Evolutionary conservation across 371 early-diverging fungal species (phyloP), one percentile per base, ranked within the genome.

Genomic region (Rhizopus stolonifer): DNA sequence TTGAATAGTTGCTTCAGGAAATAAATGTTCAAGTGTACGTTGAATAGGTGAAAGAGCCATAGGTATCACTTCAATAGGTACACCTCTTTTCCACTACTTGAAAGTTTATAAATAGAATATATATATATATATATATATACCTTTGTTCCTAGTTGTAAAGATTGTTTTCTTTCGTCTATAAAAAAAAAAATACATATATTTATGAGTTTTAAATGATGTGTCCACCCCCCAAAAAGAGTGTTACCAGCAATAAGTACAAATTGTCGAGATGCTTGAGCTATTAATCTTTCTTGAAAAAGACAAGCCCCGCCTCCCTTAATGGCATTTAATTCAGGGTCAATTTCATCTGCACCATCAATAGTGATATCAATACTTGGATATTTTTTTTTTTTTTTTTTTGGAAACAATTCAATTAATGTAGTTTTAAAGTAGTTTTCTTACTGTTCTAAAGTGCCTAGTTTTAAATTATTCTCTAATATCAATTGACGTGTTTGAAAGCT

Each of bases 281-380:
- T 91, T 8, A 94, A 75, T 72, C 90, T 94, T 65, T 96, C 96
- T 61, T 91, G 93, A 60, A 94, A 73, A 25, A 91, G 92, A 54
- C 93, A 93, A 8, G 79, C 96, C 33, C 96, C 95, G 15, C 96
- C 95, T 11, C 96, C 95, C 72, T 96, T 96, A 66, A 96, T 95
- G 26, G 86, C 87, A 65, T 94, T 91, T 49, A 91, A 64, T 25
- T 83, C 58, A 13, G 70, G 43, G 52, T 91, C 90, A 22, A 88
- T 87, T 69, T 96, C 96, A 66, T 96, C 95, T 2, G 95, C 95
- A 10, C 96, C 94, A 55, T 96, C 96, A 46, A 96, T 89, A 17
- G 92, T 88, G 13, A 95, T 80, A 62, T 95, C 94, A 47, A 96
- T 80, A 11, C 64, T 57, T 0, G 88, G 77, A 56, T 72, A 85